Base-by-base conservation (phyloP, 768 basidiomycete species). In the Pleurotus salmoneostramineus region DNA sequence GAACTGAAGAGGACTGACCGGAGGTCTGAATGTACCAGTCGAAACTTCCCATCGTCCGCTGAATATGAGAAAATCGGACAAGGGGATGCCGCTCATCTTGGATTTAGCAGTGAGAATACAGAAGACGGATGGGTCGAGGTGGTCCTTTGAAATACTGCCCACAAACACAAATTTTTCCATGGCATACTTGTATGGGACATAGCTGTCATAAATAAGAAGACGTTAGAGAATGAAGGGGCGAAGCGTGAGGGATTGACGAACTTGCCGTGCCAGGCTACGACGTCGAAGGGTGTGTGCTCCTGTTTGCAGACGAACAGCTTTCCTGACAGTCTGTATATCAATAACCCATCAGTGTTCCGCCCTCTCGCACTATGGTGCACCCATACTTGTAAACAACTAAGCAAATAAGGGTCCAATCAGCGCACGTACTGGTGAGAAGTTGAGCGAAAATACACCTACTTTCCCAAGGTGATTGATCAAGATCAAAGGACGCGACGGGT, bases 251-350 rank as follows among this genome's bases (percentile, higher is more conserved):
- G 3, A 33, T 32, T 31, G 10, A 71, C 81, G 52, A 66, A 84
- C 83, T 84, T 87, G 68, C 84, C 84, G 50, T 83, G 80, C 85
- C 84, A 87, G 1, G 85, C 85, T 31, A 88, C 86, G 42, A 88
- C 85, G 64, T 88, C 87, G 67, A 88, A 88, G 0, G 86, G 86
- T 1, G 86, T 85, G 67, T 86, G 83, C 45, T 83, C 77, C 60
- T 87, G 84, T 42, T 72, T 69, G 61, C 83, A 83, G 21, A 69
- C 66, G 64, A 82, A 82, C 7, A 83, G 66, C 66, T 82, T 71
- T 12, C 85, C 84, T 55, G 77, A 72, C 32, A 87, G 75, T 69
- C 82, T 85, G 59, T 27, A 27, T 10, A 11, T 7, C 4, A 40
- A 17, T 33, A 45, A 56, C 47, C 51, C 31, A 32, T 37, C 56